Percentiles rank a stretch among this genome's conserved stretches.
Evolutionary conservation across 768 basidiomycete genomes (phyloP).

Genomic region (Auricularia heimuer): DNA sequence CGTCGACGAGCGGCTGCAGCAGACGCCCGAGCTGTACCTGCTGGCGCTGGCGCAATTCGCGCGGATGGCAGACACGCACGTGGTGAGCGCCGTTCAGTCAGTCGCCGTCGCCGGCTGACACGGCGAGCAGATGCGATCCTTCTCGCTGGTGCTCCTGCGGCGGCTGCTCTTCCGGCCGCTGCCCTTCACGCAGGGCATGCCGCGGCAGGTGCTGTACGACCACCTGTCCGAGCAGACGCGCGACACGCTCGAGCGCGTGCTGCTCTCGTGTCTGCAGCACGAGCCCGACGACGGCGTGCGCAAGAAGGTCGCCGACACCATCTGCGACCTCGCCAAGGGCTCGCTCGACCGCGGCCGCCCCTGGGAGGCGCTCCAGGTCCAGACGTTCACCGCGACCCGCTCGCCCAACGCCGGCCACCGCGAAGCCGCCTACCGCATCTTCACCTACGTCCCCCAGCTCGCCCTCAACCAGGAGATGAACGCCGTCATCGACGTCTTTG

Average conservation of each 20-base stretch:
- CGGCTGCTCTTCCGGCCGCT: slow-evolving; percentile 64
- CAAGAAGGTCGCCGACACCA: slow-evolving; percentile 63
- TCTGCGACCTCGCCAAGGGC: slow-evolving; percentile 66
- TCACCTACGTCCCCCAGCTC: slow-evolving; percentile 38
- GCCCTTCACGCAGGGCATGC: slow-evolving; percentile 22
- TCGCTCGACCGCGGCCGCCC: slow-evolving; percentile 66
- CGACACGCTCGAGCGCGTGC: slow-evolving; percentile 57
- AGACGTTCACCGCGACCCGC: slow-evolving; percentile 37
- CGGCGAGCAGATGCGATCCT: slow-evolving; percentile 62
- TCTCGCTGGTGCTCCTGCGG: slow-evolving; percentile 71
- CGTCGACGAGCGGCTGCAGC: slow-evolving; percentile 69
- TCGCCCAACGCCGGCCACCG: slow-evolving; percentile 16
- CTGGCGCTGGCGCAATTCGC: slow-evolving; percentile 74
- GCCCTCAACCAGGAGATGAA: slow-evolving; percentile 69
- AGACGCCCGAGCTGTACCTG: slow-evolving; percentile 70
- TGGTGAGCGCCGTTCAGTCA: slow-evolving; percentile 37
- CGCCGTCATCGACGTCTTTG: slow-evolving; percentile 54
- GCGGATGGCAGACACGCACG: slow-evolving; percentile 65
- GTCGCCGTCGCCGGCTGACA: neutral
- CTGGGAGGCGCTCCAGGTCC: slow-evolving; percentile 73
- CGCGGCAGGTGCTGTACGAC: slow-evolving; percentile 63
- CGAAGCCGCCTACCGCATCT: slow-evolving; percentile 60
- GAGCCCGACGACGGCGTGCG: slow-evolving; percentile 52
- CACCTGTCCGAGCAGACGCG: slow-evolving; percentile 59
- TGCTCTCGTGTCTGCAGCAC: slow-evolving; percentile 58